These are phyloP conservation scores for Aphanomyces stellatus DNA, from an alignment of 352 stramenopile genomes.

Conservation along the genomic window DNA sequence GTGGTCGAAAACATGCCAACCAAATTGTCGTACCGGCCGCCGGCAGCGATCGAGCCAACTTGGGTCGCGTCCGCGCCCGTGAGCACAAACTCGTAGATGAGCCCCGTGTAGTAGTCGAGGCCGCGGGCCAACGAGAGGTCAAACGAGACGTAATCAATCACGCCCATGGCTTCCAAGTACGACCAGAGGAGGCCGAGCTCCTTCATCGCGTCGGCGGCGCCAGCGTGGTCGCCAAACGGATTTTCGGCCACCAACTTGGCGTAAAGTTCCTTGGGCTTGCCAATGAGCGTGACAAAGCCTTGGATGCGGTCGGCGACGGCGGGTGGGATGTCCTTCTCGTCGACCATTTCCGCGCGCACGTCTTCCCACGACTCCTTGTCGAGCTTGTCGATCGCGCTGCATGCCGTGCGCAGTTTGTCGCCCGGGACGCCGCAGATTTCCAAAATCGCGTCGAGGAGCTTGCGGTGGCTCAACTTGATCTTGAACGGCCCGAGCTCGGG, in stretches of 20 bases:
- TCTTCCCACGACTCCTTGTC: conserved; percentile 96
- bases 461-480: conserved; percentile 97
- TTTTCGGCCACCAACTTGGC: conserved; percentile 55
- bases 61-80: conserved; percentile 77
- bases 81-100: conserved; percentile 99
- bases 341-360: conserved; percentile 91
- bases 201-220: conserved; percentile 77
- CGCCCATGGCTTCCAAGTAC: conserved; percentile 96
- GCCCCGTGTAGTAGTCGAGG: conserved; percentile 98
- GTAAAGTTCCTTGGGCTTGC: conserved; percentile 82
- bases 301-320: conserved; percentile 93
- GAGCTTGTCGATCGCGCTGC: conserved; percentile 98
- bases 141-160: conserved; percentile 92
- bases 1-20: conserved; percentile 96
- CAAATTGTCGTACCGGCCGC: conserved; percentile 97
- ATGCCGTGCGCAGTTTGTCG: conserved; percentile 97
- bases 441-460: conserved; percentile 95
- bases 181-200: conserved; percentile 94
- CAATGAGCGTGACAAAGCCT: conserved; percentile 89
- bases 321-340: conserved; percentile 92
- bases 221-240: conserved; percentile 87
- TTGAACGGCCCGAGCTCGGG: conserved; percentile 86
- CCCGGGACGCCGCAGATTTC: conserved; percentile 94
- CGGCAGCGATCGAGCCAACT: conserved; percentile 96
- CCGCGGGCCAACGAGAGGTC: conserved; percentile 95